Conservation (phyloP, 1,284 basidiomycete species). For the Flammula alnicola region DNA sequence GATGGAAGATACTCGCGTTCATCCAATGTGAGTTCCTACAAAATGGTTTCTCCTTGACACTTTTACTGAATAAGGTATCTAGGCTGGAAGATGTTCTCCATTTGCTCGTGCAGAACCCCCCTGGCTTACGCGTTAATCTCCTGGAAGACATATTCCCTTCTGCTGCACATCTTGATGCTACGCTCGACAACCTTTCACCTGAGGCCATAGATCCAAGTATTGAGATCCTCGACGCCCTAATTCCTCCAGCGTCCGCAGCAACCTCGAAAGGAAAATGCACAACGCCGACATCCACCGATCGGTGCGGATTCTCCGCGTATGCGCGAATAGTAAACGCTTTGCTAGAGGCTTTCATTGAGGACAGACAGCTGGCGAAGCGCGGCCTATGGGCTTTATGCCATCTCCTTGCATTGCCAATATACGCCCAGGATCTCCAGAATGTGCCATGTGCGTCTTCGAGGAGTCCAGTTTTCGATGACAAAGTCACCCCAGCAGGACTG, state of each 20-base stretch:
- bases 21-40: constrained; percentile 43
- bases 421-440: constrained; percentile 58
- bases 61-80: constrained; percentile 3
- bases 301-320: constrained; percentile 61
- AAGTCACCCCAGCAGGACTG: constrained; percentile 44
- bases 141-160: constrained; percentile 59
- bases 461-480: constrained; percentile 53
- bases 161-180: constrained; percentile 46
- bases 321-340: constrained; percentile 68
- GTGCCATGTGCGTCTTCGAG: constrained; percentile 46
- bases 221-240: constrained; percentile 64
- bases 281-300: constrained; percentile 26
- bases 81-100: constrained; percentile 53
- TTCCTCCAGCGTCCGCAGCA: constrained; percentile 47
- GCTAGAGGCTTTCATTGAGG: constrained; percentile 60
- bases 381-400: constrained; percentile 71
- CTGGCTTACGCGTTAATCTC: constrained; percentile 39
- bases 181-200: constrained; percentile 51
- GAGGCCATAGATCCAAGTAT: constrained; percentile 61
- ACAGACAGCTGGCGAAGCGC: constrained; percentile 63
- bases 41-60: not conserved
- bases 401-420: constrained; percentile 60
- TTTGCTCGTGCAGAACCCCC: constrained; percentile 35
- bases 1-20: constrained; percentile 45
- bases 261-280: constrained; percentile 14